Percentiles rank a stretch among this genome's conserved stretches.
These are phyloP conservation scores for Neoscytalidium dimidiatum DNA, from an alignment of 2,329 filamentous ascomycete genomes.

Conservation along the genomic window DNA sequence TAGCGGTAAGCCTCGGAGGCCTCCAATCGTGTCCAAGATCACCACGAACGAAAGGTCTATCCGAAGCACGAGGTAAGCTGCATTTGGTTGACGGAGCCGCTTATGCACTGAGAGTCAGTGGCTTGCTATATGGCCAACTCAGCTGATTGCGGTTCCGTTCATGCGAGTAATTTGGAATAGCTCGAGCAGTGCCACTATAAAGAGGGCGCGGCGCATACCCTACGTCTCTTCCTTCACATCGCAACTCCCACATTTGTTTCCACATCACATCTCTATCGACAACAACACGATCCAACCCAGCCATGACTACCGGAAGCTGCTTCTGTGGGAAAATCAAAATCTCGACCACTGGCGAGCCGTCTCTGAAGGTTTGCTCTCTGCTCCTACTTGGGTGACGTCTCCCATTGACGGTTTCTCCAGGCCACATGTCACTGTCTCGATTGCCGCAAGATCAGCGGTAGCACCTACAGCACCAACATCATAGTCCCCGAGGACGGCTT, in stretches of 20 bases:
- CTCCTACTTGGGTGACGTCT: background rate
- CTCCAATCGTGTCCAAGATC: conserved; percentile 8
- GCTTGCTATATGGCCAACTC: background rate
- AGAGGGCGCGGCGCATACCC: background rate
- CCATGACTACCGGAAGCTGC: conserved; percentile 48
- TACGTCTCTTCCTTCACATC: background rate
- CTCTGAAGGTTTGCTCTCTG: conserved; percentile 15
- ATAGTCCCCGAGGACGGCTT: conserved; percentile 48
- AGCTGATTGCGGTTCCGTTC: background rate
- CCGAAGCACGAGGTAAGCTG: background rate
- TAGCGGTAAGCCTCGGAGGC: background rate
- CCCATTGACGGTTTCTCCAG: background rate
- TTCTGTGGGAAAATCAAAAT: conserved; percentile 54
- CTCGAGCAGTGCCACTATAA: background rate
- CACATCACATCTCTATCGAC: background rate
- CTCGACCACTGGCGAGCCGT: conserved; percentile 49
- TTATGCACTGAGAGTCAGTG: background rate
- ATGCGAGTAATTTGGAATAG: background rate
- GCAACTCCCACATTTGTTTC: background rate
- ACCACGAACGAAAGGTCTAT: background rate
- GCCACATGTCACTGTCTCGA: conserved; percentile 52
- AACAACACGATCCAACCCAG: background rate
- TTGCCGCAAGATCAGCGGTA: conserved; percentile 59
- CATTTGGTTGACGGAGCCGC: background rate
- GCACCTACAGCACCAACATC: conserved; percentile 55